Conservation (phyloP, 768 basidiomycete species). For the Lactarius vividus region DNA sequence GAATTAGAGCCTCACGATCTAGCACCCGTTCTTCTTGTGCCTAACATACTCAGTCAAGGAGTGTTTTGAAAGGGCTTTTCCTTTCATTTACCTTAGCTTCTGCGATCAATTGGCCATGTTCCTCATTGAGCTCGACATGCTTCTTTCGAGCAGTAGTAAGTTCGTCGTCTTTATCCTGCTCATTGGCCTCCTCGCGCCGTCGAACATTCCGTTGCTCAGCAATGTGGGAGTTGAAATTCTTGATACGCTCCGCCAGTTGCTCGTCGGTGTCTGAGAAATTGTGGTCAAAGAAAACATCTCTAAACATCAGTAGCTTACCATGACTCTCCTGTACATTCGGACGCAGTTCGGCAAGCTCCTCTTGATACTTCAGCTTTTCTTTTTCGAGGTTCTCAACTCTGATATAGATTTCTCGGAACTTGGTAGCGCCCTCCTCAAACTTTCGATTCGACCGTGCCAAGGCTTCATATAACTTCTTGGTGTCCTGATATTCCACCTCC, state of each 20-base stretch:
- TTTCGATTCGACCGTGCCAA: slow-evolving; percentile 67
- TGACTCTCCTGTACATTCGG: slow-evolving; percentile 64
- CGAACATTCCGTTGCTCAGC: slow-evolving; percentile 49
- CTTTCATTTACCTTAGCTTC: slow-evolving; percentile 61
- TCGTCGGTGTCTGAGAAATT: slow-evolving; percentile 62
- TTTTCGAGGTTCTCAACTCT: slow-evolving; percentile 62
- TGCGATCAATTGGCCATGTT: slow-evolving; percentile 67
- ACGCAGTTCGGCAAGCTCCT: slow-evolving; percentile 59
- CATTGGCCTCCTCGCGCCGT: slow-evolving; percentile 46
- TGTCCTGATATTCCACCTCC: slow-evolving; percentile 70
- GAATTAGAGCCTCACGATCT: slow-evolving; percentile 73
- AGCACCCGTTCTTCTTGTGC: slow-evolving; percentile 66
- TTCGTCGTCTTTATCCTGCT: slow-evolving; percentile 63
- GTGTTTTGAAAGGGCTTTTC: neutral
- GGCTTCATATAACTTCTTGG: slow-evolving; percentile 61
- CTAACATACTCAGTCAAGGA: slow-evolving; percentile 38
- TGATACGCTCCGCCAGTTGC: slow-evolving; percentile 56
- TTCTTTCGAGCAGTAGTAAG: slow-evolving; percentile 45
- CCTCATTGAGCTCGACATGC: slow-evolving; percentile 55
- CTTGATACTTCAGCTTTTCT: slow-evolving; percentile 57
- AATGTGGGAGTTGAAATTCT: slow-evolving; percentile 60
- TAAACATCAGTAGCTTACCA: slow-evolving; percentile 41
- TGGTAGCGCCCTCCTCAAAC: slow-evolving; percentile 79
- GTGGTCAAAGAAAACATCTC: neutral
- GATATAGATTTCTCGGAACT: slow-evolving; percentile 82